Conservation (phyloP, 2,329 filamentous ascomycete genomes). For the Apiospora marii region DNA sequence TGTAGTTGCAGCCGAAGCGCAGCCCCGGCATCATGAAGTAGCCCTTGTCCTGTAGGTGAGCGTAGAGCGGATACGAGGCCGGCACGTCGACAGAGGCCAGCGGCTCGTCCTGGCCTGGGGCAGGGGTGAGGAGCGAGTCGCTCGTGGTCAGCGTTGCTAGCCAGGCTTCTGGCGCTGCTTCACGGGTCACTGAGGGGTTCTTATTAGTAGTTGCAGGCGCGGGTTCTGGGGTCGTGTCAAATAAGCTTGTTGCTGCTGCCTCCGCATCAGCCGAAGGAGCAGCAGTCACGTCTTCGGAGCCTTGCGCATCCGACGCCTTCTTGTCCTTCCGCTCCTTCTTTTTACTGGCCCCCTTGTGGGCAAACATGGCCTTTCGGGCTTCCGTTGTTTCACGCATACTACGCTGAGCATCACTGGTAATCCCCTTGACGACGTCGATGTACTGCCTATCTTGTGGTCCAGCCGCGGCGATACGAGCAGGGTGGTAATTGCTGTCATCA, state of each 20-base stretch:
- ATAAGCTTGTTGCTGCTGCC: background rate
- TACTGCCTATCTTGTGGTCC: constrained; percentile 60
- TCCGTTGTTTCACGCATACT: constrained; percentile 38
- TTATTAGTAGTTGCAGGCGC: constrained; percentile 4
- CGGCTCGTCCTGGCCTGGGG: constrained; percentile 25
- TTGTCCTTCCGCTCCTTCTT: constrained; percentile 29
- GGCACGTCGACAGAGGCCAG: constrained; percentile 42
- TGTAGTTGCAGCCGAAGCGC: constrained; percentile 93
- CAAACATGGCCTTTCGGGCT: constrained; percentile 29
- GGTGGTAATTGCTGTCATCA: constrained; percentile 79
- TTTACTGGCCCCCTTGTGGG: constrained; percentile 31
- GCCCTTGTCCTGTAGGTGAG: constrained; percentile 77
- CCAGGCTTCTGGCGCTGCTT: constrained; percentile 23
- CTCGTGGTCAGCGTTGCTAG: constrained; percentile 51
- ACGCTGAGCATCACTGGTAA: constrained; percentile 41
- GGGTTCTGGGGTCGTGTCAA: background rate
- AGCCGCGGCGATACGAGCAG: constrained; percentile 65
- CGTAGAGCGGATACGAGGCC: constrained; percentile 77
- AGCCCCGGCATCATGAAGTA: constrained; percentile 93
- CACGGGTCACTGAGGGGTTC: constrained; percentile 1
- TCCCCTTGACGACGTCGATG: constrained; percentile 61
- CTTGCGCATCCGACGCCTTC: constrained; percentile 1
- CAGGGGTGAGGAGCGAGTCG: constrained; percentile 39
- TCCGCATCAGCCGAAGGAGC: background rate
- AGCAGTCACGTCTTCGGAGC: constrained; percentile 10